Evolutionary conservation across 140 eudicot species (phyloP).

Genomic region (Anethum foeniculum): DNA sequence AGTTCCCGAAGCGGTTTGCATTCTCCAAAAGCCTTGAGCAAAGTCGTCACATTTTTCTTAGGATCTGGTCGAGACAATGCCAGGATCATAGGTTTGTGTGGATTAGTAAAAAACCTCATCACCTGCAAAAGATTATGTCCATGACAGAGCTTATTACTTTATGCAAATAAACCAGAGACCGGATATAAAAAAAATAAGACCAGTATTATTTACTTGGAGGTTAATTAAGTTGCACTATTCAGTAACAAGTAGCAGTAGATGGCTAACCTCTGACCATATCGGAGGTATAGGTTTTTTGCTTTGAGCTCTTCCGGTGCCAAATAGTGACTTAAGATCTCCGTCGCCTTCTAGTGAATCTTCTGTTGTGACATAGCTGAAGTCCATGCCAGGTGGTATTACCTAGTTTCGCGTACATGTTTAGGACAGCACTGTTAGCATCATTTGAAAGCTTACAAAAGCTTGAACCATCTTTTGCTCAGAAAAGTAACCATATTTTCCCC

Average conservation of each 20-base stretch:
- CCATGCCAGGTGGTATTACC: conserved; percentile 94
- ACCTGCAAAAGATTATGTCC: conserved; percentile 38
- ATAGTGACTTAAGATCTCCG: conserved; percentile 58
- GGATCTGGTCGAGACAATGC: conserved; percentile 92
- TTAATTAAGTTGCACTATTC: not conserved
- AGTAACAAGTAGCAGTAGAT: not conserved
- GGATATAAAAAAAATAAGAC: not conserved
- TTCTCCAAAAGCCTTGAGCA: conserved; percentile 88
- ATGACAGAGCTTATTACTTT: not conserved
- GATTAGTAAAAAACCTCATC: conserved; percentile 73
- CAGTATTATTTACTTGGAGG: not conserved
- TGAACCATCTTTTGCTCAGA: not conserved
- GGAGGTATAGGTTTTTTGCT: conserved; percentile 57
- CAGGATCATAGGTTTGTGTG: conserved; percentile 82
- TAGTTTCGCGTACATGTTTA: conserved; percentile 14
- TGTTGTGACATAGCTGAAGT: conserved; percentile 63
- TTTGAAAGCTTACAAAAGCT: not conserved
- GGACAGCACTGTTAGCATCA: not conserved
- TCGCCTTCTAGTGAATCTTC: conserved; percentile 50
- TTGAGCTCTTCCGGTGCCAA: conserved; percentile 44
- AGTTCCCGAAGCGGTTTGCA: conserved; percentile 68
- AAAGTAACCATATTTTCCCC: not conserved
- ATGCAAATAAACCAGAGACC: not conserved
- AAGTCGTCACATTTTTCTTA: conserved; percentile 70
- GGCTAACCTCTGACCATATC: conserved; percentile 75